A percentile compares a stretch with the other conserved stretches of the same genome.
Evolutionary conservation across 2,329 filamentous ascomycete genomes (phyloP).

Genomic region (Ascosphaera pollenicola): DNA sequence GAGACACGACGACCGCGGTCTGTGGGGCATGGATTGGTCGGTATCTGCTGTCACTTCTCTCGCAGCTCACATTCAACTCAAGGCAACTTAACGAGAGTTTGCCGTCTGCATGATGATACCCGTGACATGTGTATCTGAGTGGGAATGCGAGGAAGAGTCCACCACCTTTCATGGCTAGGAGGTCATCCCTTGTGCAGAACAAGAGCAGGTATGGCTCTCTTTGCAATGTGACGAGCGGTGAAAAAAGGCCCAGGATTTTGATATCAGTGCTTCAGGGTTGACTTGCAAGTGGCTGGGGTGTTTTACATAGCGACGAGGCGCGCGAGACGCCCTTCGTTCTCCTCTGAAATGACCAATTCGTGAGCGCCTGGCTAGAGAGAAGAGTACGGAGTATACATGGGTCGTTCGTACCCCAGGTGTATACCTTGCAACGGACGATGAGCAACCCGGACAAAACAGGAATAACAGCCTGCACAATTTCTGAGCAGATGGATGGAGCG

Average conservation of each 20-base stretch:
- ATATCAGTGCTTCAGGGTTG: not conserved
- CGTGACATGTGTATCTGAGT: not conserved
- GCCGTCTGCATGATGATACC: not conserved
- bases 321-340: not conserved
- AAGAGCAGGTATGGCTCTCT: not conserved
- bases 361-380: not conserved
- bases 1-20: constrained; percentile 1
- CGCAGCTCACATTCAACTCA: not conserved
- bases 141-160: too few relatives aligned
- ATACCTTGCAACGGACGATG: too few relatives aligned
- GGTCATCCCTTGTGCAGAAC: not conserved
- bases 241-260: not conserved
- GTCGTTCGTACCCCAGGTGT: too few relatives aligned
- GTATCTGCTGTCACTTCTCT: not conserved
- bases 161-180: too few relatives aligned
- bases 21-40: not conserved
- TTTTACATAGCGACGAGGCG: not conserved
- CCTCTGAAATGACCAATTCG: not conserved
- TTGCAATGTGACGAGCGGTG: not conserved
- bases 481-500: too few relatives aligned
- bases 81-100: not conserved
- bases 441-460: too few relatives aligned
- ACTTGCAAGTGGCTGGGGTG: not conserved
- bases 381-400: not conserved
- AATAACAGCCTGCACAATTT: too few relatives aligned